Evolutionary conservation across 208 protist genomes (phyloP).

Genomic region (Trypanosoma theileri): DNA sequence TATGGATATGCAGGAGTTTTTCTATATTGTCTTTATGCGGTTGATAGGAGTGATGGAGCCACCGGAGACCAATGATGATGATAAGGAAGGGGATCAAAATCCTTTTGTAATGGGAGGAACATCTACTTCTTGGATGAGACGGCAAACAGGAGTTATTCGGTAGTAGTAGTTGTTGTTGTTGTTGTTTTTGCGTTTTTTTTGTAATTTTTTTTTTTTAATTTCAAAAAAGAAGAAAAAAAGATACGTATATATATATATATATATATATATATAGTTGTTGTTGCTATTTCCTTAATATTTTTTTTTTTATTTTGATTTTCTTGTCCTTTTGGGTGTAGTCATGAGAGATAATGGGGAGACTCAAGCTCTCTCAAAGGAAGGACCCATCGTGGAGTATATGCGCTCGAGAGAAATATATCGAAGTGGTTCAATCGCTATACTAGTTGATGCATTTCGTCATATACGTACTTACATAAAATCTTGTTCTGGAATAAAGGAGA

Average conservation of each 20-base stretch:
- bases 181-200: not conserved
- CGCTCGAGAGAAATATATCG: slow-evolving; percentile 52
- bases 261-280: no score
- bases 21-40: slow-evolving; percentile 61
- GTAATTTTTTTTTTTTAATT: not conserved
- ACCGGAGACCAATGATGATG: slow-evolving; percentile 22
- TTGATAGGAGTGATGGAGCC: slow-evolving; percentile 56
- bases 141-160: not conserved
- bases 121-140: not conserved
- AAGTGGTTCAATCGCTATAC: slow-evolving; percentile 32
- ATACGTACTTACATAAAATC: slow-evolving; percentile 14
- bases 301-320: not conserved
- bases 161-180: not conserved
- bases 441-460: slow-evolving; percentile 78
- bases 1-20: slow-evolving; percentile 75
- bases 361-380: not conserved
- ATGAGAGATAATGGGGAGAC: no score
- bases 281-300: not conserved
- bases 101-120: not conserved
- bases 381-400: slow-evolving; percentile 49
- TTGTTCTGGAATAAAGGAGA: not conserved
- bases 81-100: slow-evolving; percentile 5
- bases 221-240: no score
- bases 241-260: no score
- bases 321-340: no score